Conservation (phyloP, 23 red algal species). For the Gracilaria gracilis region DNA sequence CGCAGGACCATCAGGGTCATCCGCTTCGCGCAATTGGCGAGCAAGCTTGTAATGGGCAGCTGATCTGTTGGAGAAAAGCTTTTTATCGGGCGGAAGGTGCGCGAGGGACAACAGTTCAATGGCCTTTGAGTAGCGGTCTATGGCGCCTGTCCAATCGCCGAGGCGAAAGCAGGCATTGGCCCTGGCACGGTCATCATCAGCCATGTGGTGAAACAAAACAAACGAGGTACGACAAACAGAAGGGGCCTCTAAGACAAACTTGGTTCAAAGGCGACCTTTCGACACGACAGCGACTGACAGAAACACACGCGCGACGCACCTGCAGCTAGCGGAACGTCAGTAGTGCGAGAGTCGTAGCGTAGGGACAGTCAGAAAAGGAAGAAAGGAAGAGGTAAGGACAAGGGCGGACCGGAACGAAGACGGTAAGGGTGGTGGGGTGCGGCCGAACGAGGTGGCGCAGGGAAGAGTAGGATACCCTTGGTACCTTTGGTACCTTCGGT, state of each 20-base stretch:
- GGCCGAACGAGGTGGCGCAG: slow-evolving; percentile 8
- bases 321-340: neutral
- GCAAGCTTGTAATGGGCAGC: slow-evolving; percentile 76
- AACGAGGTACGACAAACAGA: neutral
- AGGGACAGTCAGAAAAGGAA: neutral
- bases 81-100: slow-evolving; percentile 60
- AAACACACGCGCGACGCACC: neutral
- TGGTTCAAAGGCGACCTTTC: neutral
- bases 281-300: neutral
- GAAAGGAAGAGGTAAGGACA: neutral
- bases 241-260: neutral
- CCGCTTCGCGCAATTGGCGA: slow-evolving; percentile 63
- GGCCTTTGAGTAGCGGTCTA: slow-evolving; percentile 64
- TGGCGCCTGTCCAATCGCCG: slow-evolving; percentile 82
- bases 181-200: slow-evolving; percentile 66
- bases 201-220: slow-evolving; percentile 1
- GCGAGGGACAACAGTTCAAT: slow-evolving; percentile 52
- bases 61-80: slow-evolving; percentile 83
- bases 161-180: slow-evolving; percentile 72
- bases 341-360: neutral
- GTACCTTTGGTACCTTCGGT: neutral
- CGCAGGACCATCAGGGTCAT: slow-evolving; percentile 23
- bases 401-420: neutral
- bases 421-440: neutral
- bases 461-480: neutral